These are phyloP conservation scores for Polyporus arcularius DNA, from an alignment of 768 basidiomycete species.

Conservation along the genomic window DNA sequence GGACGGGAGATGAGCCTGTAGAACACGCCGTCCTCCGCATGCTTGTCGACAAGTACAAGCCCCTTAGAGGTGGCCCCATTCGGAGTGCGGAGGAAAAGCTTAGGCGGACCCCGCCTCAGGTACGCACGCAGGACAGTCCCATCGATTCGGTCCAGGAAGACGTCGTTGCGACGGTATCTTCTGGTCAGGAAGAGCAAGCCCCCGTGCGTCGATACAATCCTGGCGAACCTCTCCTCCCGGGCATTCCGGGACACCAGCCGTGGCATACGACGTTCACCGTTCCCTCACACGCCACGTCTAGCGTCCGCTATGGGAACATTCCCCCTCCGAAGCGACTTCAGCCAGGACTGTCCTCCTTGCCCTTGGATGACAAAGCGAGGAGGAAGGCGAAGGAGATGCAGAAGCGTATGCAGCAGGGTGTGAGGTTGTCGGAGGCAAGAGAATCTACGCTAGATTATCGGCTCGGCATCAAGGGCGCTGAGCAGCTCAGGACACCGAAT, in stretches of 20 bases:
- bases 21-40: conserved; percentile 77
- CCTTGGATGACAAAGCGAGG: conserved; percentile 40
- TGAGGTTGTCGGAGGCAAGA: conserved; percentile 58
- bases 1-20: conserved; percentile 76
- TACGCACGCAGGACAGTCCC: conserved; percentile 27
- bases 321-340: conserved; percentile 28
- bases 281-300: conserved; percentile 54
- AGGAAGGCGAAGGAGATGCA: conserved; percentile 50
- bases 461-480: conserved; percentile 50
- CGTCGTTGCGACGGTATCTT: not conserved
- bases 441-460: conserved; percentile 80
- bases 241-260: conserved; percentile 58
- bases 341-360: conserved; percentile 12
- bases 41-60: conserved; percentile 87
- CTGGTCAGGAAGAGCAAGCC: not conserved
- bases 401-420: conserved; percentile 54
- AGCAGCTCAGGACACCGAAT: conserved; percentile 40
- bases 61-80: conserved; percentile 62
- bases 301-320: conserved; percentile 54
- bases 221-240: conserved; percentile 52
- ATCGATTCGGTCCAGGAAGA: conserved; percentile 7
- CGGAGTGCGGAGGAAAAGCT: conserved; percentile 68
- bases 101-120: conserved; percentile 47
- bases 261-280: conserved; percentile 71
- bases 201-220: conserved; percentile 16